A percentile compares a stretch with the other conserved stretches of the same genome.
Conservation (phyloP, 2,329 filamentous ascomycete genomes). For the Cordyceps cateniannulata region DNA sequence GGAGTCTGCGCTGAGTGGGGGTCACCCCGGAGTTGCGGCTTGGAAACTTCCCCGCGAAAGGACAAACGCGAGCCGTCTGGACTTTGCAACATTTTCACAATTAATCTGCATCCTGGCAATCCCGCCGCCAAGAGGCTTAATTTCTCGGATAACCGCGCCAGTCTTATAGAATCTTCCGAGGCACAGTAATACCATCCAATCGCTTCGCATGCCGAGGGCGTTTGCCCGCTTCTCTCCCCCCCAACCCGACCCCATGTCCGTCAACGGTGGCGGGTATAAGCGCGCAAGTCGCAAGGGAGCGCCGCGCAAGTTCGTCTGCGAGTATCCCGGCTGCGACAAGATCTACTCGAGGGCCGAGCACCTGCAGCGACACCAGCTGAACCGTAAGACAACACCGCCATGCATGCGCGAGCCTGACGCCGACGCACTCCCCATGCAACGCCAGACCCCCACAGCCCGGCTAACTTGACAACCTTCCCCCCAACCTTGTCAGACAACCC, state of each 20-base stretch:
- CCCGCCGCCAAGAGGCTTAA: neutral
- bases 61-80: neutral
- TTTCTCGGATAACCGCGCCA: neutral
- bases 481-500: constrained; percentile 54
- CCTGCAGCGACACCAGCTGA: constrained; percentile 74
- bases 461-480: constrained; percentile 3
- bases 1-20: constrained; percentile 6
- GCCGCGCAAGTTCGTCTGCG: constrained; percentile 52
- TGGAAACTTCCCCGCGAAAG: constrained; percentile 9
- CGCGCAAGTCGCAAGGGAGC: constrained; percentile 47
- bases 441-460: constrained; percentile 14
- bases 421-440: constrained; percentile 6
- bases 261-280: constrained; percentile 32
- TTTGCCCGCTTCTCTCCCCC: neutral
- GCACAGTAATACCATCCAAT: neutral
- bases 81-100: constrained; percentile 6
- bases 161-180: neutral
- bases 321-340: constrained; percentile 68
- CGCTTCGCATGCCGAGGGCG: neutral
- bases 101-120: neutral
- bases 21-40: constrained; percentile 11
- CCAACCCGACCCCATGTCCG: neutral
- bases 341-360: constrained; percentile 76
- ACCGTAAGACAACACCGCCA: constrained; percentile 51
- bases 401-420: constrained; percentile 13